A percentile compares a stretch with the other conserved stretches of the same genome.
Evolutionary conservation across 306 rosid species (phyloP).

Genomic region (cucumber (Cucumis sativus)): DNA sequence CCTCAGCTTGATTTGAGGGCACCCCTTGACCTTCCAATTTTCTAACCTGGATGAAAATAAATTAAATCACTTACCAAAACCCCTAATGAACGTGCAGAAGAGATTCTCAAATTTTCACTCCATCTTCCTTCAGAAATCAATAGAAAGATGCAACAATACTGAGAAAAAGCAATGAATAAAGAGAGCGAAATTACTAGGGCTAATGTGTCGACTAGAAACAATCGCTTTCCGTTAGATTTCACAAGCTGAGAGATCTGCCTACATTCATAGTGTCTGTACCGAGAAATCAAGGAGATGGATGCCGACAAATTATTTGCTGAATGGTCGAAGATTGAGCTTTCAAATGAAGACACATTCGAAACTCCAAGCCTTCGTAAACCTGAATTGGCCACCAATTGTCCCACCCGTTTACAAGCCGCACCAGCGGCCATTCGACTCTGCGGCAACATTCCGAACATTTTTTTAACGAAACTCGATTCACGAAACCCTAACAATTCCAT

Average conservation of each 20-base stretch:
- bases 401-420: slow-evolving; percentile 47
- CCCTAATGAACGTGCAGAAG: not conserved
- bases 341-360: slow-evolving; percentile 19
- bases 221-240: slow-evolving; percentile 51
- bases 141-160: not conserved
- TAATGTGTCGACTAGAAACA: slow-evolving; percentile 81
- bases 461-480: not conserved
- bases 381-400: slow-evolving; percentile 22
- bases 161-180: not conserved
- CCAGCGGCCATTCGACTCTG: slow-evolving; percentile 55
- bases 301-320: slow-evolving; percentile 7
- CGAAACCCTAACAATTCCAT: slow-evolving; percentile 1
- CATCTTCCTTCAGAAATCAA: not conserved
- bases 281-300: slow-evolving; percentile 18
- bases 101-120: not conserved
- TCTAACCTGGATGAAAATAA: slow-evolving; percentile 43
- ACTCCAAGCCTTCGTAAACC: slow-evolving; percentile 29
- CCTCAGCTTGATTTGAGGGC: slow-evolving; percentile 84
- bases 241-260: slow-evolving; percentile 40
- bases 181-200: slow-evolving; percentile 47
- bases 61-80: not conserved
- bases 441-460: not conserved
- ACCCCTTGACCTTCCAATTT: slow-evolving; percentile 76
- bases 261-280: slow-evolving; percentile 21
- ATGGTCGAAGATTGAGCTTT: slow-evolving; percentile 17